Evolutionary conservation across 2,329 filamentous ascomycete species (phyloP).

Genomic region (Nemania diffusa): DNA sequence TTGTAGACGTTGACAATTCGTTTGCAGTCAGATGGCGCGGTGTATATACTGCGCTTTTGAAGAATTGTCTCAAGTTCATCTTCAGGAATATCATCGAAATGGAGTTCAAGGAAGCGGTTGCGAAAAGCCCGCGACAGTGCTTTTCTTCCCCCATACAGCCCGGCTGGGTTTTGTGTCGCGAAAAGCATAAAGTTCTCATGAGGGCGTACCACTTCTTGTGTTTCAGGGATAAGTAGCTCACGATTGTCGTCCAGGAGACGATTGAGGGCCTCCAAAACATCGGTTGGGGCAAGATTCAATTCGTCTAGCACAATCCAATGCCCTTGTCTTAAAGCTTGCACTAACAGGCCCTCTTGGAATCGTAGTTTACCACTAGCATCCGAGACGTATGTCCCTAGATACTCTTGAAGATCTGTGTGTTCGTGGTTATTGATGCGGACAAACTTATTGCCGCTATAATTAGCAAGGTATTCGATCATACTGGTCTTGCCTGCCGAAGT

Average conservation of each 20-base stretch:
- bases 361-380: slow-evolving; percentile 82
- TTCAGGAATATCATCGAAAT: slow-evolving; percentile 98
- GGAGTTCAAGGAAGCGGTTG: slow-evolving; percentile 95
- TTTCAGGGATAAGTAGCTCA: slow-evolving; percentile 94
- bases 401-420: slow-evolving; percentile 97
- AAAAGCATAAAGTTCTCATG: slow-evolving; percentile 98
- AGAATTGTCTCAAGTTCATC: slow-evolving; percentile 92
- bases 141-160: slow-evolving; percentile 94
- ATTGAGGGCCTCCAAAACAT: slow-evolving; percentile 96
- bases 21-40: slow-evolving; percentile 89
- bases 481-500: slow-evolving; percentile 98
- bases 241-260: slow-evolving; percentile 95
- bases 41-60: slow-evolving; percentile 83
- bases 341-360: slow-evolving; percentile 93
- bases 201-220: slow-evolving; percentile 90
- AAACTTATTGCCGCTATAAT: slow-evolving; percentile 95
- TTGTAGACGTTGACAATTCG: slow-evolving; percentile 94
- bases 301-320: slow-evolving; percentile 99
- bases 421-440: slow-evolving; percentile 99
- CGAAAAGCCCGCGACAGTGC: slow-evolving; percentile 92
- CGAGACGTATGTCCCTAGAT: slow-evolving; percentile 93
- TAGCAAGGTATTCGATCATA: slow-evolving; percentile 99
- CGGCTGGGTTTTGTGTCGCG: slow-evolving; percentile 95
- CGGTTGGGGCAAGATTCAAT: slow-evolving; percentile 93
- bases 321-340: slow-evolving; percentile 89